These are phyloP conservation scores for Apiotrichum laibachii DNA, from an alignment of 1,284 basidiomycete genomes.

Conservation along the genomic window DNA sequence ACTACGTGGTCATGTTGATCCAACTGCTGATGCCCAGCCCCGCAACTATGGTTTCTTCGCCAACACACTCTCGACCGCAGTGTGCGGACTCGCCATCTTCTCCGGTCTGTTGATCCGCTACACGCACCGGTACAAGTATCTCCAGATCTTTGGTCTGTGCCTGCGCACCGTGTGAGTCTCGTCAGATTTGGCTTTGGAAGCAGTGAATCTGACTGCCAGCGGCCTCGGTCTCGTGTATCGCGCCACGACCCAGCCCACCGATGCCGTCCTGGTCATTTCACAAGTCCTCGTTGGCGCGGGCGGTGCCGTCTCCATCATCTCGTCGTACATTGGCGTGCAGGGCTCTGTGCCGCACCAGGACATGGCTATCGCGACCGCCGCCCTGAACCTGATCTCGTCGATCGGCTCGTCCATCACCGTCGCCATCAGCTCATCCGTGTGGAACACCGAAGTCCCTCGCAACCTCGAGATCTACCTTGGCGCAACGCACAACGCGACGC, in stretches of 20 bases:
- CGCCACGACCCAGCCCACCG: constrained; percentile 3
- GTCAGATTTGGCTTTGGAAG: too few species aligned
- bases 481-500: constrained; percentile 30
- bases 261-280: constrained; percentile 41
- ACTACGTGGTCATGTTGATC: not conserved
- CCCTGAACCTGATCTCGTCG: constrained; percentile 11
- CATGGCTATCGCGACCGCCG: constrained; percentile 7
- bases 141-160: constrained; percentile 31
- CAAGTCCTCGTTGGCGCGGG: constrained; percentile 25
- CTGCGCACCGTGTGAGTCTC: constrained; percentile 22
- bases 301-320: constrained; percentile 32
- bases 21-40: not conserved
- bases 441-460: constrained; percentile 28
- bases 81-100: constrained; percentile 39
- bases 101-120: constrained; percentile 43
- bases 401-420: constrained; percentile 10
- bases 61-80: constrained; percentile 23
- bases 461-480: constrained; percentile 30
- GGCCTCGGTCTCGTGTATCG: constrained; percentile 9
- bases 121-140: constrained; percentile 49
- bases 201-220: too few species aligned
- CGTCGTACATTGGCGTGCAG: constrained; percentile 31
- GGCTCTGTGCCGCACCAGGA: constrained; percentile 11
- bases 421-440: constrained; percentile 1
- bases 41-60: constrained; percentile 28